These are phyloP conservation scores for Thraustochytrium striatum DNA, from an alignment of 352 stramenopile species.

Conservation along the genomic window DNA sequence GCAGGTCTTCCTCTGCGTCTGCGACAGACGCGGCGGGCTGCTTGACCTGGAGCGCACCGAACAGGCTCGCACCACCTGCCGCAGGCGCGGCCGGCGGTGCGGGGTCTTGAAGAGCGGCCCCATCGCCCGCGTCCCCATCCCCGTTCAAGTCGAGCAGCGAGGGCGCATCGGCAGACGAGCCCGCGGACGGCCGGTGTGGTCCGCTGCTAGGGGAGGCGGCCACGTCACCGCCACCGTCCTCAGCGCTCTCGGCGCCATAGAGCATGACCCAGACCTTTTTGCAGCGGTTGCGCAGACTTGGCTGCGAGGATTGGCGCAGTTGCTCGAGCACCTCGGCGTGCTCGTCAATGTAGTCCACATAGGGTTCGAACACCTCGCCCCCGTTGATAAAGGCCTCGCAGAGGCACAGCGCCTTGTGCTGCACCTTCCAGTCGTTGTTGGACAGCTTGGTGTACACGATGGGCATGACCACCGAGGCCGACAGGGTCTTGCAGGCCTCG, in stretches of 20 bases:
- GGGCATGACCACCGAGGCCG: conserved; percentile 71
- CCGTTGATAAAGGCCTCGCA: conserved; percentile 18
- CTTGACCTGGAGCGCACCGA: neutral
- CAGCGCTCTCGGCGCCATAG: neutral
- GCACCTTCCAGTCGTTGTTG: conserved; percentile 54
- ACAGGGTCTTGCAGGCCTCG: conserved; percentile 72
- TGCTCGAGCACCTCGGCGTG: conserved; percentile 40
- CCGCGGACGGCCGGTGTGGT: neutral
- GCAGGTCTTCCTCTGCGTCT: neutral
- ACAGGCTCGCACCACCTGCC: neutral
- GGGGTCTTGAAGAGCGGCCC: neutral
- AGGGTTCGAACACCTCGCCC: neutral
- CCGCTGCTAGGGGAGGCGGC: neutral
- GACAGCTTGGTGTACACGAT: conserved; percentile 77
- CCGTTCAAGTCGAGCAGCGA: neutral
- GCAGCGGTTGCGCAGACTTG: neutral
- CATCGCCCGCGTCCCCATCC: neutral
- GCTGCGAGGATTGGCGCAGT: conserved; percentile 2
- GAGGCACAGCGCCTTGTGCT: conserved; percentile 38
- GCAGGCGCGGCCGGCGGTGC: neutral
- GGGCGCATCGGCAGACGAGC: neutral
- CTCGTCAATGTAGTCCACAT: conserved; percentile 40
- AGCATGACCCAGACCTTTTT: conserved; percentile 27
- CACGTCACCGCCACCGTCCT: neutral
- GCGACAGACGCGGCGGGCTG: neutral